These are phyloP conservation scores for Aspergillus uvarum DNA, from an alignment of 2,329 filamentous ascomycete genomes.

Conservation along the genomic window DNA sequence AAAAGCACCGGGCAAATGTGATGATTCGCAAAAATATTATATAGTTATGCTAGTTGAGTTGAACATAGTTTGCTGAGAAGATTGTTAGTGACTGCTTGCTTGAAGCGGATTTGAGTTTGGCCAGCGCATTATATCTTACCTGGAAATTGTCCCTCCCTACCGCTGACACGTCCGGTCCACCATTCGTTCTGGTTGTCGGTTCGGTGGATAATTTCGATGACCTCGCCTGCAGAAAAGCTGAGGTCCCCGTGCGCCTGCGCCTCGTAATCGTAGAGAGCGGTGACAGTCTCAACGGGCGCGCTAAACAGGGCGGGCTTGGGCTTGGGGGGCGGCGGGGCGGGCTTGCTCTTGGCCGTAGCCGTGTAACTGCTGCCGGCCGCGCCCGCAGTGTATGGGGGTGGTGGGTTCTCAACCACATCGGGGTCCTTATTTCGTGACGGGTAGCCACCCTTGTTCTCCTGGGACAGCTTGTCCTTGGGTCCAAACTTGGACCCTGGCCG, in stretches of 20 bases:
- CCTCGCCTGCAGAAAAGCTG: slow-evolving; percentile 82
- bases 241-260: slow-evolving; percentile 93
- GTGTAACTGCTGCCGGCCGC: slow-evolving; percentile 47
- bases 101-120: neutral
- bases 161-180: slow-evolving; percentile 84
- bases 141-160: slow-evolving; percentile 87
- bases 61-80: slow-evolving; percentile 39
- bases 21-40: slow-evolving; percentile 11
- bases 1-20: slow-evolving; percentile 3
- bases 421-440: slow-evolving; percentile 36
- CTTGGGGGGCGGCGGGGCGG: slow-evolving; percentile 68
- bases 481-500: slow-evolving; percentile 34
- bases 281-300: slow-evolving; percentile 74
- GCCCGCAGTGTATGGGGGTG: slow-evolving; percentile 66
- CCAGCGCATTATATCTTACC: slow-evolving; percentile 57
- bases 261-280: slow-evolving; percentile 92
- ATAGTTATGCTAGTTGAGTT: slow-evolving; percentile 28
- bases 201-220: slow-evolving; percentile 81
- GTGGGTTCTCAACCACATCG: slow-evolving; percentile 58
- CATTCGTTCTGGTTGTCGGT: slow-evolving; percentile 95
- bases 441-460: slow-evolving; percentile 38
- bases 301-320: slow-evolving; percentile 76
- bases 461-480: slow-evolving; percentile 37
- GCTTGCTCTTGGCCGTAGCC: slow-evolving; percentile 66
- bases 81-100: slow-evolving; percentile 11